Conservation (phyloP, 768 basidiomycete genomes). For the Tricholoma sp. region DNA sequence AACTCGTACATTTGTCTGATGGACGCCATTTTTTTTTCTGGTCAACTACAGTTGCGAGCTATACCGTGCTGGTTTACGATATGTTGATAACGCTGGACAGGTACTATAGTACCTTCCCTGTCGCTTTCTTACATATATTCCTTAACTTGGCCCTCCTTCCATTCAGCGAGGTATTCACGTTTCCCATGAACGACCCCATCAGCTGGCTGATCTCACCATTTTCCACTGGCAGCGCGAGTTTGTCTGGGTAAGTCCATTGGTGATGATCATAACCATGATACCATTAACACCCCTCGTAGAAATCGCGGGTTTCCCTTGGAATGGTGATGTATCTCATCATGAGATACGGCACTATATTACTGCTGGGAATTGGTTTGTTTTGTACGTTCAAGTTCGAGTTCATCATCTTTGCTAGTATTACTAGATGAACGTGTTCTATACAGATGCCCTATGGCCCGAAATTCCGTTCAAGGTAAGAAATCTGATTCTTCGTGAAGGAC, state of each 20-base stretch:
- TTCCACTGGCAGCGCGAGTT: background rate
- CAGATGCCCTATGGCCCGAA: background rate
- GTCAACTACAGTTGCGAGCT: background rate
- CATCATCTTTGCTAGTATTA: background rate
- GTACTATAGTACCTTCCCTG: background rate
- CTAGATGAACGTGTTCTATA: background rate
- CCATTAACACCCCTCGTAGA: background rate
- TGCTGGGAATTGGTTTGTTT: background rate
- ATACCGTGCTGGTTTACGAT: background rate
- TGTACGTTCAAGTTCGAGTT: background rate
- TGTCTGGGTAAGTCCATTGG: background rate
- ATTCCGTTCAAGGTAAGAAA: background rate
- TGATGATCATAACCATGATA: background rate
- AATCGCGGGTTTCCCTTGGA: background rate
- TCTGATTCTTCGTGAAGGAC: background rate
- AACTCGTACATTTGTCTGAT: no score
- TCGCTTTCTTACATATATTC: background rate
- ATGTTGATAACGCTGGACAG: background rate
- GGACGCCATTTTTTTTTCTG: no score
- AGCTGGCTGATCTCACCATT: background rate
- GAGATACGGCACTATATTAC: background rate
- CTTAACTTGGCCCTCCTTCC: no score
- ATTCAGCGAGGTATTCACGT: background rate
- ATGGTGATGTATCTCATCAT: background rate
- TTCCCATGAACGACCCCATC: background rate